Evolutionary conservation across 2,329 filamentous ascomycete species (phyloP), one percentile per base, ranked within the genome.

Genomic region (Corniculantispora saksenae): DNA sequence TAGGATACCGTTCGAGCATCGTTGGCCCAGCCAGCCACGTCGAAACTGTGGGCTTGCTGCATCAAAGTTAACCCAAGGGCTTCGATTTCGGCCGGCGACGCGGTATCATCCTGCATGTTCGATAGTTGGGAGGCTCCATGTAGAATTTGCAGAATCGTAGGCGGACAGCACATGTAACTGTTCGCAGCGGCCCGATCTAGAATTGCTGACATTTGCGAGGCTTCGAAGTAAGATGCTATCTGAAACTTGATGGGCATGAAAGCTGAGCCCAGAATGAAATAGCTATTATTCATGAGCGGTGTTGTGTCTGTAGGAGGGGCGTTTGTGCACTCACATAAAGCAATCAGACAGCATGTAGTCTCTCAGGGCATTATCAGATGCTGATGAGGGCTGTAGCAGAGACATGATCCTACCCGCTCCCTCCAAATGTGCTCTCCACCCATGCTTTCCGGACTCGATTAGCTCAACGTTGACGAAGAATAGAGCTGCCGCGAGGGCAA

Each of bases 381-480:
- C 70, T 17, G 73, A 69, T 5, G 70, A 70, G 7, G 76, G 75
- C 29, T 77, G 74, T 3, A 83, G 69, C 13, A 79, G 70, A 23
- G 75, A 74, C 74, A 83, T 80, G 51, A 84, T 79, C 27, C 73
- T 74, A 3, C 76, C 77, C 2, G 81, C 81, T 2, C 80, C 82
- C 59, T 82, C 77, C 25, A 84, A 75, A 65, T 84, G 82, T 17
- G 78, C 76, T 55, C 77, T 79, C 81, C 81, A 83, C 15, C 78
- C 79, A 45, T 81, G 77, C 68, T 78, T 81, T 1, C 81, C 81
- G 17, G 80, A 81, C 71, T 83, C 81, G 59, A 84, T 81, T 56
- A 84, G 73, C 72, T 84, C 80, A 58, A 84, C 75, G 66, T 83
- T 82, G 73, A 84, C 76, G 68, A 84, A 80, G 70, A 84, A 83